phyloP scores from a whole-genome alignment of 768 basidiomycete genomes.

The Favolaschia claudopus region DNA sequence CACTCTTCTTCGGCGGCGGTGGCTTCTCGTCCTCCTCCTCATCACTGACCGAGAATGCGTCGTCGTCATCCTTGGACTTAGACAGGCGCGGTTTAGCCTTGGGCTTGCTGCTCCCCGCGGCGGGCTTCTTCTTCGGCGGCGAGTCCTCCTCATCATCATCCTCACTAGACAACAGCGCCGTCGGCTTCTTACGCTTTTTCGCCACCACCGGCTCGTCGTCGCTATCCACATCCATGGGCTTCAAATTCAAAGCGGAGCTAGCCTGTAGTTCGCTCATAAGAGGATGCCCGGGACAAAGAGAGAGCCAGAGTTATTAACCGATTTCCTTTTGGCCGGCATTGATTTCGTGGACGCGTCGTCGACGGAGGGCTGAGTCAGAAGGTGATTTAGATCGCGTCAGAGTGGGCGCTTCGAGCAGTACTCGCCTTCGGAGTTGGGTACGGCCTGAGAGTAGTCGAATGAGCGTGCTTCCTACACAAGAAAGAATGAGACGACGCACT shows the following conservation, averaged over 20 bases:
- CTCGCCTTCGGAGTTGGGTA: too few relatives aligned
- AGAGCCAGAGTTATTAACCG: neutral
- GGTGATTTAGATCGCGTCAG: too few relatives aligned
- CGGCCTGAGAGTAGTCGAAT: too few relatives aligned
- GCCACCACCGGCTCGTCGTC: slow-evolving; percentile 30
- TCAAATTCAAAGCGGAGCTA: neutral
- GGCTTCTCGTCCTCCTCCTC: slow-evolving; percentile 5
- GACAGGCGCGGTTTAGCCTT: slow-evolving; percentile 14
- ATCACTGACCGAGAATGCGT: slow-evolving; percentile 2
- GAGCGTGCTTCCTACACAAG: too few relatives aligned
- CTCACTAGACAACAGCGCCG: slow-evolving; percentile 45
- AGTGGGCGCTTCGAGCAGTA: too few relatives aligned
- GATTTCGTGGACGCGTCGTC: too few relatives aligned
- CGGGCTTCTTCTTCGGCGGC: slow-evolving; percentile 33
- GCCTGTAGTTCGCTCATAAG: slow-evolving; percentile 1
- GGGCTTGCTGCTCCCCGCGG: slow-evolving; percentile 10
- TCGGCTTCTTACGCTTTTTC: slow-evolving; percentile 42
- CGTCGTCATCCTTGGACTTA: slow-evolving; percentile 12
- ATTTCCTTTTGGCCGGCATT: slow-evolving; percentile 23
- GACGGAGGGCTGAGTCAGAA: too few relatives aligned
- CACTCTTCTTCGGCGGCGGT: neutral
- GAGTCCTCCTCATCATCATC: slow-evolving; percentile 48
- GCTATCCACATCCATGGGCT: slow-evolving; percentile 31
- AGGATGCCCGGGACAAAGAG: neutral
- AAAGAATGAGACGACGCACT: too few relatives aligned